A percentile compares a stretch with the other conserved stretches of the same genome.
Conservation (phyloP, 1,284 basidiomycete species). For the Apiotrichum sp. region DNA sequence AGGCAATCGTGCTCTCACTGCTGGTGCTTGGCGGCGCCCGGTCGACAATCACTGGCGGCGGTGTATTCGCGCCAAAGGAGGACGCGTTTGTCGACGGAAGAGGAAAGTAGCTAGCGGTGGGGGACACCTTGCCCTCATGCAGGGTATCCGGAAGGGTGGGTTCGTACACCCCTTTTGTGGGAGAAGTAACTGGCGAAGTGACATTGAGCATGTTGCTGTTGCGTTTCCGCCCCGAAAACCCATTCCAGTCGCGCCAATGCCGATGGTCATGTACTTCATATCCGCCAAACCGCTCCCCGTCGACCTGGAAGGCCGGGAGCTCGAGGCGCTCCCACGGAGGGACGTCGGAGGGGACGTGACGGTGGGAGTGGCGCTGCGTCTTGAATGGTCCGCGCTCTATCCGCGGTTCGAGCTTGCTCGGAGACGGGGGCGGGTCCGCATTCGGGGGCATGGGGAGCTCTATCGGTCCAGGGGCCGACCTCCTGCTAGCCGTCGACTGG, state of each 20-base stretch:
- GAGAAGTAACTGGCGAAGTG: conserved; percentile 4
- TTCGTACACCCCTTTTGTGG: background rate
- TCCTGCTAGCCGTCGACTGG: background rate
- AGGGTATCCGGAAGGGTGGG: background rate
- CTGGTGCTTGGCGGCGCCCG: background rate
- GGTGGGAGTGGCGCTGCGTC: background rate
- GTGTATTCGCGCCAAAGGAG: too few species aligned
- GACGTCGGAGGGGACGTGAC: conserved; percentile 15
- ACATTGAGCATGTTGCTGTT: conserved; percentile 10
- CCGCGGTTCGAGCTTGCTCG: background rate
- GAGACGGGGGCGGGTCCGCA: background rate
- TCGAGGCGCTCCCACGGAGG: conserved; percentile 47
- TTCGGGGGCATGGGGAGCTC: background rate
- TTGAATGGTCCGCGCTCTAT: background rate
- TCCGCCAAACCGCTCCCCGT: conserved; percentile 43
- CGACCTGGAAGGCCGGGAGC: conserved; percentile 44
- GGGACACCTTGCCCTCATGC: background rate
- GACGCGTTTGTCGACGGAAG: background rate
- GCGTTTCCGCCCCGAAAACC: conserved; percentile 26
- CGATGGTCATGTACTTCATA: background rate
- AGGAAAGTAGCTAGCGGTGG: background rate
- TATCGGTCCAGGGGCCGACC: background rate
- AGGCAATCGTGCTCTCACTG: background rate
- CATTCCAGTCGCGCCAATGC: conserved; percentile 37
- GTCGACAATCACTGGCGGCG: background rate